Base-by-base conservation (phyloP, 1,284 basidiomycete genomes). In the Apiotrichum siamense region DNA sequence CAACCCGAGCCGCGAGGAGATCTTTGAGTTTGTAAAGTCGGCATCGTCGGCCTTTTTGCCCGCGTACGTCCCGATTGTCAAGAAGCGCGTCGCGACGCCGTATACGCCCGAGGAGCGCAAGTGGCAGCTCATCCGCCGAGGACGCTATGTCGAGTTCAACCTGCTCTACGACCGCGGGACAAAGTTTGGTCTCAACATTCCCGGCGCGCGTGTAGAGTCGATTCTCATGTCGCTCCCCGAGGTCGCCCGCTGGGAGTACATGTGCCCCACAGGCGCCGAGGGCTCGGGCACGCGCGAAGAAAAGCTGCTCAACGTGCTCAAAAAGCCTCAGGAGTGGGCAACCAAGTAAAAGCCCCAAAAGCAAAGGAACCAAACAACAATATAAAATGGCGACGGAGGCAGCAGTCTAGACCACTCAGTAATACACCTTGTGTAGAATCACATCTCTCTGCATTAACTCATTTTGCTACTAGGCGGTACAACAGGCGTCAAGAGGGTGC, bases 61-160 rank as follows among this genome's bases (percentile, higher is more conserved):
- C 3, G 85, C 87, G 3, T 96, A 94, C 70, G 60, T 94, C 29
- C 92, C 92, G 17, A 85, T 96, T 64, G 77, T 97, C 43, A 67
- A 79, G 54, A 77, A 77, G 31, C 80, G 87, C 23, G 68, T 63
- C 45, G 63, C 75, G 27, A 78, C 76, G 55, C 75, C 79, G 6
- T 85, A 78, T 65, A 85, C 83, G 1, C 83, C 85, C 5, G 72
- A 75, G 48, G 70, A 79, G 65, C 80, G 88, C 47, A 79, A 88
- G 46, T 97, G 92, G 92, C 92, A 97, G 75, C 81, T 93, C 49
- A 63, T 97, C 21, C 80, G 92, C 39, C 78, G 92, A 32, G 91
- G 92, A 1, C 80, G 89, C 55, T 94, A 93, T 67, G 92, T 93
- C 47, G 92, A 97, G 73, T 97, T 96, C 77, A 96, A 96, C 71